Percentiles rank a stretch among this genome's conserved stretches.
Evolutionary conservation across 495 filamentous ascomycete genomes (phyloP).

Genomic region (Aspergillus campestris): DNA sequence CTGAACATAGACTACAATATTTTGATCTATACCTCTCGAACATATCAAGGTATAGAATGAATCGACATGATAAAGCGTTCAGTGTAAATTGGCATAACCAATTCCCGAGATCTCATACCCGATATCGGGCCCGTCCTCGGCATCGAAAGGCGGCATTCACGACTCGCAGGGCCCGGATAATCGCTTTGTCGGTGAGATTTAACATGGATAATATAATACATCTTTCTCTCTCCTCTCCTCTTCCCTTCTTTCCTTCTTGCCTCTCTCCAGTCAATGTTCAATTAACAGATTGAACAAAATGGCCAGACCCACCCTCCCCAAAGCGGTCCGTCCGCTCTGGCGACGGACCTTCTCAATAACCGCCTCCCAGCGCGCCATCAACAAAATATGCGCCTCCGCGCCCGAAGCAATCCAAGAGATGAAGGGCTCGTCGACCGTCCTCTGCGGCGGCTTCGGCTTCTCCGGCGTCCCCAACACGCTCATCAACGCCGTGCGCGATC

Average conservation of each 20-base stretch:
- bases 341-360: conserved; percentile 57
- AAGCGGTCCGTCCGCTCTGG: conserved; percentile 30
- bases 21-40: no score
- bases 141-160: conserved; percentile 11
- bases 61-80: no score
- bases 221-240: not conserved
- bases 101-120: no score
- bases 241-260: conserved; percentile 1
- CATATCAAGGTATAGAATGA: no score
- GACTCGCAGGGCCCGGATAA: conserved; percentile 10
- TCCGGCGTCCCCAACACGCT: conserved; percentile 78
- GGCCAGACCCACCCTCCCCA: conserved; percentile 12
- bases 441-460: conserved; percentile 80
- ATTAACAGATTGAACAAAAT: not conserved
- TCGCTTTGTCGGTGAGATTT: conserved; percentile 14
- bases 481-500: conserved; percentile 67
- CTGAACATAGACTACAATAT: no score
- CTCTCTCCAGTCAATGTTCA: conserved; percentile 3
- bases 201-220: conserved; percentile 9
- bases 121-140: not conserved
- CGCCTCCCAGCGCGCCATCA: conserved; percentile 54
- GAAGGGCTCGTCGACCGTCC: conserved; percentile 57
- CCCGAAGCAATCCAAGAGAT: conserved; percentile 64
- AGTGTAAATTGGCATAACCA: no score
- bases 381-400: conserved; percentile 69